phyloP scores from a whole-genome alignment of 2,329 filamentous ascomycete genomes.

The Pestalotiopsis sp. region DNA sequence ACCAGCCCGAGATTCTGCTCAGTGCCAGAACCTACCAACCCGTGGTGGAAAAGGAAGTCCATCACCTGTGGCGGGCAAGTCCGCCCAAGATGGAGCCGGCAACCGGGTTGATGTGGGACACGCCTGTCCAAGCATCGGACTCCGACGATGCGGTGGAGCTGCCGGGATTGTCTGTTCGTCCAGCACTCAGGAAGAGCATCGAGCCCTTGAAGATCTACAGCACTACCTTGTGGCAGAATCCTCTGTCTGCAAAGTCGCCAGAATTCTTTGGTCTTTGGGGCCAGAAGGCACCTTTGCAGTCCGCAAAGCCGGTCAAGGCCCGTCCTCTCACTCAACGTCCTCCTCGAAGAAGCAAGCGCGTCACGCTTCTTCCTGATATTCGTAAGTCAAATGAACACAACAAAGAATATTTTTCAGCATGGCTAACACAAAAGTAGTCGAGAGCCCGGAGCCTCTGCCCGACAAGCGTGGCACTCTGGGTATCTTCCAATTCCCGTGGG shows the following conservation, averaged over 20 bases:
- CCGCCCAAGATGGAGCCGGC: conserved; percentile 10
- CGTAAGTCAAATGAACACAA: conserved; percentile 11
- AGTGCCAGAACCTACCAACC: conserved; percentile 12
- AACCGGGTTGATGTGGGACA: conserved; percentile 26
- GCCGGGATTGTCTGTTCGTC: conserved; percentile 37
- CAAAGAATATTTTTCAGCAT: not conserved
- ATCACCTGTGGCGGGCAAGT: conserved; percentile 25
- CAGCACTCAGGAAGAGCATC: conserved; percentile 34
- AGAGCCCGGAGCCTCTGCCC: conserved; percentile 61
- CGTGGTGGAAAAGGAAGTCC: conserved; percentile 7
- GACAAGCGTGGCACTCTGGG: conserved; percentile 62
- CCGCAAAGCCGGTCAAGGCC: conserved; percentile 22
- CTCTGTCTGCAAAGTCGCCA: conserved; percentile 1
- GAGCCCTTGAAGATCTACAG: conserved; percentile 39
- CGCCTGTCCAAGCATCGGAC: conserved; percentile 11
- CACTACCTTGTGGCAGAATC: conserved; percentile 41
- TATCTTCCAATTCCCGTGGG: conserved; percentile 69
- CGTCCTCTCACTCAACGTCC: conserved; percentile 56
- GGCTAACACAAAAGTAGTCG: conserved; percentile 34
- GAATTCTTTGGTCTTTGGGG: conserved; percentile 26
- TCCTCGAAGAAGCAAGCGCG: conserved; percentile 55
- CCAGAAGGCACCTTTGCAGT: conserved; percentile 19
- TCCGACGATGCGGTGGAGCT: conserved; percentile 20
- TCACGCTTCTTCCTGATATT: conserved; percentile 66
- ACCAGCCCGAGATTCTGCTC: conserved; percentile 17